Conservation (phyloP, 495 filamentous ascomycete species). For the Terfezia claveryi region DNA sequence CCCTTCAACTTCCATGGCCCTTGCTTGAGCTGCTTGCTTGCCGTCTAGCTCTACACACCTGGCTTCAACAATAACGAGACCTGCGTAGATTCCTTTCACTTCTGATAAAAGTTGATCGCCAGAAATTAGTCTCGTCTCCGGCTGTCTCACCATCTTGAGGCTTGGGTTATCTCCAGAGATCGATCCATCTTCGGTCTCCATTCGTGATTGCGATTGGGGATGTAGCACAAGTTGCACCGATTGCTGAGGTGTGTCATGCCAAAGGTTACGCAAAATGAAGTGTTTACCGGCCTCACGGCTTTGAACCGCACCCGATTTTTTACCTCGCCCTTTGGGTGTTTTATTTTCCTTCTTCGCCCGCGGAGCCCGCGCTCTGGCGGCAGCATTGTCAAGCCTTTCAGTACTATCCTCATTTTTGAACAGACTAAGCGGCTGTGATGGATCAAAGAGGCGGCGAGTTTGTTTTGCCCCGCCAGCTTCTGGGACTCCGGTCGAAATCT, state of each 20-base stretch:
- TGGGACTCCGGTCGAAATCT: too few species aligned
- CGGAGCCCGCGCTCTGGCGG: too few species aligned
- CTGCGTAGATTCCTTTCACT: constrained; percentile 54
- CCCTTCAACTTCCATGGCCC: constrained; percentile 19
- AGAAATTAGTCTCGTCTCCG: constrained; percentile 37
- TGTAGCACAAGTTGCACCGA: not conserved
- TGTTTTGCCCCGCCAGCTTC: too few species aligned
- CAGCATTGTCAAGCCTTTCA: too few species aligned
- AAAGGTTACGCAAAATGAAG: not conserved
- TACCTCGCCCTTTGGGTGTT: too few species aligned
- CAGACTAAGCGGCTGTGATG: too few species aligned
- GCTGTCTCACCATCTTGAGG: constrained; percentile 18
- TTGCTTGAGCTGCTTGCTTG: constrained; percentile 27
- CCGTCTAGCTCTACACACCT: constrained; percentile 56
- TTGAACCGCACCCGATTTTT: too few species aligned
- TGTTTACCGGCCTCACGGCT: not conserved
- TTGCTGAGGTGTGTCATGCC: not conserved
- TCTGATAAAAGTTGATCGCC: constrained; percentile 50
- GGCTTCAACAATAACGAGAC: constrained; percentile 55
- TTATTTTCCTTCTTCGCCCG: too few species aligned
- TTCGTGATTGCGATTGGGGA: not conserved
- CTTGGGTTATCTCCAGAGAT: not conserved
- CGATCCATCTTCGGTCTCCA: not conserved
- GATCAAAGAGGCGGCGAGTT: too few species aligned
- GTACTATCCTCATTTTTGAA: too few species aligned